These are phyloP conservation scores for Solanum aculeatissimum DNA, from an alignment of 305 asterid genomes.

Conservation along the genomic window DNA sequence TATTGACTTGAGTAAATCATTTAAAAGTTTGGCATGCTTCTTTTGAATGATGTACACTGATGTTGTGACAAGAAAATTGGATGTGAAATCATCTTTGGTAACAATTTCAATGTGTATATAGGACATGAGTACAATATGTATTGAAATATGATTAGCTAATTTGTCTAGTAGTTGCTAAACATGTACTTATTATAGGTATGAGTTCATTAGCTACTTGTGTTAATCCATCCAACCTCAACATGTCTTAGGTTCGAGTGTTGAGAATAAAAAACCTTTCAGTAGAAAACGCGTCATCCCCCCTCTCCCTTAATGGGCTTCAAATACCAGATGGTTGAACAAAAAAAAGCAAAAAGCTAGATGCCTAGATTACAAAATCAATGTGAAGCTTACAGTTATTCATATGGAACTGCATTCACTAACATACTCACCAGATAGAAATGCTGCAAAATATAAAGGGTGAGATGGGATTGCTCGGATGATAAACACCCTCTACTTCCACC, in stretches of 20 bases:
- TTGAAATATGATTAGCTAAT: neutral
- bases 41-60: neutral
- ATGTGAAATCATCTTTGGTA: neutral
- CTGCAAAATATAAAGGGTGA: neutral
- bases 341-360: neutral
- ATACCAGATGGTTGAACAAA: neutral
- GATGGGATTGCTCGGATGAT: neutral
- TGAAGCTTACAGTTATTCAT: neutral
- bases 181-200: neutral
- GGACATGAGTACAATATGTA: neutral
- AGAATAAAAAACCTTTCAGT: neutral
- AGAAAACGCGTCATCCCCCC: no score
- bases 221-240: no score
- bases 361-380: neutral
- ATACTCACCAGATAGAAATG: neutral
- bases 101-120: neutral
- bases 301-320: accelerated
- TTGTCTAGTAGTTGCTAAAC: neutral
- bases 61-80: neutral
- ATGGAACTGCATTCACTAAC: neutral
- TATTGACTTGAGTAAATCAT: neutral
- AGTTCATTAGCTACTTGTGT: neutral
- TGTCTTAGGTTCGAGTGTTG: neutral
- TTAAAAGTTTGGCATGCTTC: neutral
- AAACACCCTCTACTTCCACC: neutral